Evolutionary conservation across 305 asterid genomes (phyloP), one percentile per base, ranked within the genome.

Genomic region (Solanum hybrid): DNA sequence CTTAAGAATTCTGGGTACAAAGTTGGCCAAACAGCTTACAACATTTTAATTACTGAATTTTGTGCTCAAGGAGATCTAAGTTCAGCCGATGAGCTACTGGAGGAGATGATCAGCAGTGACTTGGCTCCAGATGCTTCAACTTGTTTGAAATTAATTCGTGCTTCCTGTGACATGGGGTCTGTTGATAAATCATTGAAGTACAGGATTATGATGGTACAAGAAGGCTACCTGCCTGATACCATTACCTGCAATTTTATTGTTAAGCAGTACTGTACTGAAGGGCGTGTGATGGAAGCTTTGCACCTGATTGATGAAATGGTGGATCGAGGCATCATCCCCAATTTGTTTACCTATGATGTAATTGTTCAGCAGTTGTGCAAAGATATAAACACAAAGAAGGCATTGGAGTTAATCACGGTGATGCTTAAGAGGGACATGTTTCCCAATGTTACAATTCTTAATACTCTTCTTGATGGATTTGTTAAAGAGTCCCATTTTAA

Each of bases 391-490:
- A 86, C 85, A 87, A 38, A 73, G 85, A 73, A 81, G 77, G 96
- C 96, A 4, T 51, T 94, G 87, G 95, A 92, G 93, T 42, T 81
- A 15, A 42, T 27, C 69, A 81, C 37, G 26, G 34, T 90, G 22
- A 93, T 95, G 96, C 95, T 95, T 72, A 93, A 93, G 89, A 90
- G 87, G 81, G 89, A 91, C 80, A 38, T 89, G 81, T 87, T 91
- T 66, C 97, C 96, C 36, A 92, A 84, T 89, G 92, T 94, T 91
- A 96, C 93, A 82, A 90, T 91, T 76, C 95, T 89, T 86, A 90
- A 94, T 92, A 90, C 89, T 82, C 93, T 95, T 87, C 86, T 95
- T 7, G 92, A 92, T 85, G 96, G 96, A 87, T 94, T 94, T 85
- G 91, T 93, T 71, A 92, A 92, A 79, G 95, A 95, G 91, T 92